Evolutionary conservation across 345 rosid genomes (phyloP), one percentile per base, ranked within the genome.

Genomic region (Salix purpurea): DNA sequence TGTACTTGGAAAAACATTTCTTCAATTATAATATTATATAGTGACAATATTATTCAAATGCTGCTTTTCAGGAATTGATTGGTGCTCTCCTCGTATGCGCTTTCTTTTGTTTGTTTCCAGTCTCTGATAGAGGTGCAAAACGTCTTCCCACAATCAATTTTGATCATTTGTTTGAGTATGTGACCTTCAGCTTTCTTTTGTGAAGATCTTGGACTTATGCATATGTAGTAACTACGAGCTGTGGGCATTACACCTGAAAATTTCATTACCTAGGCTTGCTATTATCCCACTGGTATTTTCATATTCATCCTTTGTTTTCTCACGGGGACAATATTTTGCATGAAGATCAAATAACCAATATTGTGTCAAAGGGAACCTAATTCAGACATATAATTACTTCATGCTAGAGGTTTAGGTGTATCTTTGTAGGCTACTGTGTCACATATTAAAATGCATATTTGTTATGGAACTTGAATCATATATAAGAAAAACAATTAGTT

Each of bases 81-180:
- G 93, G 86, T 70, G 92, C 96, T 70, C 89, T 95, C 80, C 94
- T 93, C 75, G 92, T 93, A 10, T 90, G 94, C 74, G 86, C 93
- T 72, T 90, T 95, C 83, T 93, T 91, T 83, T 90, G 92, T 85
- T 85, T 93, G 91, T 91, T 95, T 85, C 97, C 96, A 3, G 82
- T 79, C 81, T 70, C 76, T 73, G 79, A 77, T 76, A 86, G 97
- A 88, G 83, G 77, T 84, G 86, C 83, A 81, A 86, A 85, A 72
- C 67, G 82, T 78, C 99, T 91, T 83, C 96, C 91, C 52, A 75
- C 71, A 77, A 91, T 91, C 91, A 95, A 93, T 87, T 91, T 95
- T 76, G 96, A 93, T 88, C 39, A 79, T 73, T 83, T 93, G 79
- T 95, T 93, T 84, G 91, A 81, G 99, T 91, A 90, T 74, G 99